Percentiles rank a stretch among this genome's conserved stretches.
Evolutionary conservation across 2,329 filamentous ascomycete species (phyloP).

Genomic region (Lecanoromycetidae sp.): DNA sequence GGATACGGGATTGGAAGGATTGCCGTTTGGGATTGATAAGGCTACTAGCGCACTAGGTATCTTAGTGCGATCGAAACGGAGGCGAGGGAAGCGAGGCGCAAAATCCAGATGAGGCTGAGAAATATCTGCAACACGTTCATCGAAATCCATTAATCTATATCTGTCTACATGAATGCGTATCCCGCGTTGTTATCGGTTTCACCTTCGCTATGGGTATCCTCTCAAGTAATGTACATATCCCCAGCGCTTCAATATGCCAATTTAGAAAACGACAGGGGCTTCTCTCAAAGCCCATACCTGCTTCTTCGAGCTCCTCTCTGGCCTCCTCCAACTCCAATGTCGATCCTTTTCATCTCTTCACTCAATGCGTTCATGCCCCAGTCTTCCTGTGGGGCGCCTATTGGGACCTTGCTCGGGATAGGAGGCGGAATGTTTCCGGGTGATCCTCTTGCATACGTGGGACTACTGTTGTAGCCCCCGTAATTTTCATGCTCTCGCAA

Average conservation of each 20-base stretch:
- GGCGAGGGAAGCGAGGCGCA: background rate
- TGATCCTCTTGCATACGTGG: constrained; percentile 10
- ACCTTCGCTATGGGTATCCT: background rate
- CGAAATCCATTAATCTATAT: background rate
- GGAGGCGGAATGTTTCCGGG: constrained; percentile 24
- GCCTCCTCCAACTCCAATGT: constrained; percentile 30
- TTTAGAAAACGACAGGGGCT: background rate
- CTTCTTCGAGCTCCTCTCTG: constrained; percentile 12
- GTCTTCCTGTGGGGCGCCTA: constrained; percentile 24
- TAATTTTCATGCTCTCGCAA: constrained; percentile 18
- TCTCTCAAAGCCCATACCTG: constrained; percentile 11
- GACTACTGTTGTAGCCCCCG: constrained; percentile 14
- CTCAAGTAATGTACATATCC: background rate
- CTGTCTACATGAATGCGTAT: background rate
- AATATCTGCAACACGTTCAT: background rate
- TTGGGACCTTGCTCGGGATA: constrained; percentile 33
- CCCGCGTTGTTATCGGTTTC: background rate
- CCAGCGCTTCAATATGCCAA: background rate
- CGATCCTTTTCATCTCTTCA: constrained; percentile 43
- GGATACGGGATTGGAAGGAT: too few species aligned
- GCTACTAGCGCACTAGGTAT: background rate
- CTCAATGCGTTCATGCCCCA: constrained; percentile 39
- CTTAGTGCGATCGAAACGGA: background rate
- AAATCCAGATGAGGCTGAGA: background rate
- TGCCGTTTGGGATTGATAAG: background rate